These are phyloP conservation scores for Hymenoscyphus fructigenus DNA, from an alignment of 2,329 filamentous ascomycete species.

Conservation along the genomic window DNA sequence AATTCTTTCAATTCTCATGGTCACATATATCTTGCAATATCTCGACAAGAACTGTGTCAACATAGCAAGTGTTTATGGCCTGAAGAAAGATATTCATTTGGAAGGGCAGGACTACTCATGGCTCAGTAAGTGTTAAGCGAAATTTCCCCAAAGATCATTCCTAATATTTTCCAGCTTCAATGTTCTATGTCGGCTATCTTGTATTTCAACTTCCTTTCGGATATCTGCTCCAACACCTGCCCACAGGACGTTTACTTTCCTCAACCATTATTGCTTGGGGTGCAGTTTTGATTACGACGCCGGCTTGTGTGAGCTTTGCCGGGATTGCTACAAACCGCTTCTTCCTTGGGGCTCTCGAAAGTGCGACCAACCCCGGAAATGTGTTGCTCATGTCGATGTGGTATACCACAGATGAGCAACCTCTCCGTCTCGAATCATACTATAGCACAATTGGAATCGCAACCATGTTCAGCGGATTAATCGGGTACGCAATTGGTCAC, in stretches of 20 bases:
- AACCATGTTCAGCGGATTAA: slow-evolving; percentile 31
- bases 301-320: slow-evolving; percentile 19
- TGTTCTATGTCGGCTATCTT: slow-evolving; percentile 29
- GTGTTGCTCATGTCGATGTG: slow-evolving; percentile 55
- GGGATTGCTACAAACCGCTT: slow-evolving; percentile 29
- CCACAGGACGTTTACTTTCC: slow-evolving; percentile 21
- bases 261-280: slow-evolving; percentile 35
- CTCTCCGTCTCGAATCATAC: slow-evolving; percentile 41
- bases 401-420: slow-evolving; percentile 54
- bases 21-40: slow-evolving; percentile 58
- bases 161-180: slow-evolving; percentile 24
- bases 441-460: slow-evolving; percentile 28
- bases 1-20: slow-evolving; percentile 54
- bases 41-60: slow-evolving; percentile 58
- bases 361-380: slow-evolving; percentile 51
- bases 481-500: slow-evolving; percentile 27
- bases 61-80: slow-evolving; percentile 43
- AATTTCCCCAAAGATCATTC: not conserved
- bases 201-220: slow-evolving; percentile 29
- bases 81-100: slow-evolving; percentile 23
- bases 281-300: slow-evolving; percentile 18
- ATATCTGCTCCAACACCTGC: slow-evolving; percentile 27
- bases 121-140: slow-evolving; percentile 18
- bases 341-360: slow-evolving; percentile 50
- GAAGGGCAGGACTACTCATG: slow-evolving; percentile 33